Evolutionary conservation across 495 filamentous ascomycete species (phyloP).

Genomic region (Penicillium malachiteum): DNA sequence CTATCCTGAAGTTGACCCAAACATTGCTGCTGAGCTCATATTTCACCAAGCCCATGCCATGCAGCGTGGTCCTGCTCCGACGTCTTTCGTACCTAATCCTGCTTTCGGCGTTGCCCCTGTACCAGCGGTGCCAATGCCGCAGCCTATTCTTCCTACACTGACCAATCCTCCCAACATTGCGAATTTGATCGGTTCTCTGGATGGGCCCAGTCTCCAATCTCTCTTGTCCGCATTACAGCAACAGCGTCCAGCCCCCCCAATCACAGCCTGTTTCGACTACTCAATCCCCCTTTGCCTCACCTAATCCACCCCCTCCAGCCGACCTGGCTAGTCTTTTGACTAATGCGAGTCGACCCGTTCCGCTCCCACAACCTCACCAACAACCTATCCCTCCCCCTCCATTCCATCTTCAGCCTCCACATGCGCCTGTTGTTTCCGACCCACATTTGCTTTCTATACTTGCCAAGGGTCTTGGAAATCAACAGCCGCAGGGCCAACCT

Average conservation of each 20-base stretch:
- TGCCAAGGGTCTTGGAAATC: slow-evolving; percentile 39
- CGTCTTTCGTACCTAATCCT: slow-evolving; percentile 44
- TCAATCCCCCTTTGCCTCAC: slow-evolving; percentile 38
- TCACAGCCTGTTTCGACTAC: slow-evolving; percentile 38
- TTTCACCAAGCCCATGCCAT: slow-evolving; percentile 65
- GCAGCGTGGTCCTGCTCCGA: slow-evolving; percentile 42
- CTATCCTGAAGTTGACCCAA: slow-evolving; percentile 77
- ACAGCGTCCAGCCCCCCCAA: slow-evolving; percentile 44
- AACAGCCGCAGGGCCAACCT: slow-evolving; percentile 42
- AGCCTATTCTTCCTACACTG: slow-evolving; percentile 31
- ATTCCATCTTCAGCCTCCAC: slow-evolving; percentile 33
- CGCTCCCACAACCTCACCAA: slow-evolving; percentile 33
- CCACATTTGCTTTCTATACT: slow-evolving; percentile 48
- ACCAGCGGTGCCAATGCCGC: slow-evolving; percentile 37
- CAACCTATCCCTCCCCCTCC: slow-evolving; percentile 35
- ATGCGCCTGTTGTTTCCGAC: slow-evolving; percentile 36
- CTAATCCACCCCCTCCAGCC: slow-evolving; percentile 38
- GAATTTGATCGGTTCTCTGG: slow-evolving; percentile 57
- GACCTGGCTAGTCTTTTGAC: slow-evolving; percentile 63
- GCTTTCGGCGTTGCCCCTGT: slow-evolving; percentile 44
- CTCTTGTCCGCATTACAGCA: slow-evolving; percentile 61
- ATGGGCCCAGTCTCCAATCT: slow-evolving; percentile 69
- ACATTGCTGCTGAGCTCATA: slow-evolving; percentile 76
- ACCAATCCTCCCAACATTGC: slow-evolving; percentile 42
- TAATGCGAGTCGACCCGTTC: slow-evolving; percentile 43